These are phyloP conservation scores for Aspergillus hortae DNA, from an alignment of 2,329 filamentous ascomycete species.

Conservation along the genomic window DNA sequence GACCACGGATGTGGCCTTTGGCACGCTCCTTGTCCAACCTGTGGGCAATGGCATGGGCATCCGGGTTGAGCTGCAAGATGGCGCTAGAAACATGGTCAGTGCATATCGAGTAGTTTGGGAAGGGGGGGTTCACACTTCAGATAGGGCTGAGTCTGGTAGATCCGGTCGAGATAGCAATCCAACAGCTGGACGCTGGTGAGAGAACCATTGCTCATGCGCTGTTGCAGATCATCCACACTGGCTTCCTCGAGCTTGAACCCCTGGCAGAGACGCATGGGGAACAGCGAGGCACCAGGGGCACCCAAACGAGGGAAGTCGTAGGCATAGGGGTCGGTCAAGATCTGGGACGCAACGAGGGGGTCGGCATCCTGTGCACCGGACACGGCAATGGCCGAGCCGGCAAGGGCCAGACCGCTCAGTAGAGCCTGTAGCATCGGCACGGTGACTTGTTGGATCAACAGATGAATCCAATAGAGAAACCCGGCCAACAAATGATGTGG, in stretches of 20 bases:
- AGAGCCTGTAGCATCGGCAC: constrained; percentile 13
- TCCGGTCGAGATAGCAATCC: constrained; percentile 60
- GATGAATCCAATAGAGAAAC: too few species aligned
- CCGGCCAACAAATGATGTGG: too few species aligned
- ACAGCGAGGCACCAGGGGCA: constrained; percentile 39
- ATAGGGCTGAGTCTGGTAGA: constrained; percentile 61
- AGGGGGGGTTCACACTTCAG: constrained; percentile 48
- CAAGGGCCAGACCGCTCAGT: constrained; percentile 19
- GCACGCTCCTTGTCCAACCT: constrained; percentile 59
- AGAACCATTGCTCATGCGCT: constrained; percentile 50
- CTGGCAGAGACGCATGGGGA: constrained; percentile 62
- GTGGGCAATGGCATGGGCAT: constrained; percentile 60
- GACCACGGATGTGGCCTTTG: constrained; percentile 56
- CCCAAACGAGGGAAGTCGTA: constrained; percentile 39
- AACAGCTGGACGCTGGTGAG: constrained; percentile 59
- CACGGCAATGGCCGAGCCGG: constrained; percentile 9
- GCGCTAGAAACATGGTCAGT: constrained; percentile 19
- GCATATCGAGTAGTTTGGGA: background rate
- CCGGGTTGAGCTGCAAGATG: constrained; percentile 65
- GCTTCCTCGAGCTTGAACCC: constrained; percentile 64
- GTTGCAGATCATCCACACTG: constrained; percentile 65
- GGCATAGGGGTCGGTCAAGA: constrained; percentile 25
- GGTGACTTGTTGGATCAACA: too few species aligned
- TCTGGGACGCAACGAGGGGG: constrained; percentile 29
- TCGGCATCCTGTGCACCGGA: too few species aligned